Conservation (phyloP, 208 protist genomes). For the Trypanosoma vivax region DNA sequence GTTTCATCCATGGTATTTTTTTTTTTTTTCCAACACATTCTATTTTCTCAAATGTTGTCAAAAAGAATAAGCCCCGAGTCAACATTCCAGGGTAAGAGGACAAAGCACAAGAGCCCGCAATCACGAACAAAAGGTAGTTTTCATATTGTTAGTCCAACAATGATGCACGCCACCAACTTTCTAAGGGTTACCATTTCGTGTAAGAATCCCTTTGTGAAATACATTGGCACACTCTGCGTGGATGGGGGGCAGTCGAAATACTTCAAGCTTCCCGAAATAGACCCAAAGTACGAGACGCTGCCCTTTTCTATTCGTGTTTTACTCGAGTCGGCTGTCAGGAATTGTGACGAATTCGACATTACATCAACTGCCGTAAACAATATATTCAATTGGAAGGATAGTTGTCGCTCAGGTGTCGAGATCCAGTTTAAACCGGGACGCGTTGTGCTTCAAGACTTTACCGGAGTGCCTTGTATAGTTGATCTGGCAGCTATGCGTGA, state of each 20-base stretch:
- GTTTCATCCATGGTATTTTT: too few relatives aligned
- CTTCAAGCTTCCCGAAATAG: slow-evolving; percentile 84
- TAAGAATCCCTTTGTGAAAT: slow-evolving; percentile 76
- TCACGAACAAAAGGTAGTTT: too few relatives aligned
- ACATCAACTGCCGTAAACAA: slow-evolving; percentile 87
- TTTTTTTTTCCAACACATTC: too few relatives aligned
- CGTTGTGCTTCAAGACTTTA: slow-evolving; percentile 95
- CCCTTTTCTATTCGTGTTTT: slow-evolving; percentile 95
- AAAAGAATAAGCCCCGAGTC: too few relatives aligned
- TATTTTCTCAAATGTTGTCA: too few relatives aligned
- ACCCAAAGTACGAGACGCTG: slow-evolving; percentile 72
- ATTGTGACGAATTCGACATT: slow-evolving; percentile 94
- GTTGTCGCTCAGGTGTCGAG: slow-evolving; percentile 86
- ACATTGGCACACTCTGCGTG: slow-evolving; percentile 43
- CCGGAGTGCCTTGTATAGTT: slow-evolving; percentile 94
- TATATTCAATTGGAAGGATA: slow-evolving; percentile 92
- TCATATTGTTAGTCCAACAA: too few relatives aligned
- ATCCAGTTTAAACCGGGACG: slow-evolving; percentile 95
- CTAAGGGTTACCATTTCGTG: slow-evolving; percentile 26
- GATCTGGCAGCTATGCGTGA: slow-evolving; percentile 96
- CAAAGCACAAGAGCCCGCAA: too few relatives aligned
- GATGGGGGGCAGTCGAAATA: slow-evolving; percentile 55
- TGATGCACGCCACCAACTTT: slow-evolving; percentile 44
- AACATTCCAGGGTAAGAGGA: too few relatives aligned
- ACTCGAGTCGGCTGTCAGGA: slow-evolving; percentile 93